Base-by-base conservation (phyloP, 495 filamentous ascomycete genomes). In the Delitschia confertaspora region DNA sequence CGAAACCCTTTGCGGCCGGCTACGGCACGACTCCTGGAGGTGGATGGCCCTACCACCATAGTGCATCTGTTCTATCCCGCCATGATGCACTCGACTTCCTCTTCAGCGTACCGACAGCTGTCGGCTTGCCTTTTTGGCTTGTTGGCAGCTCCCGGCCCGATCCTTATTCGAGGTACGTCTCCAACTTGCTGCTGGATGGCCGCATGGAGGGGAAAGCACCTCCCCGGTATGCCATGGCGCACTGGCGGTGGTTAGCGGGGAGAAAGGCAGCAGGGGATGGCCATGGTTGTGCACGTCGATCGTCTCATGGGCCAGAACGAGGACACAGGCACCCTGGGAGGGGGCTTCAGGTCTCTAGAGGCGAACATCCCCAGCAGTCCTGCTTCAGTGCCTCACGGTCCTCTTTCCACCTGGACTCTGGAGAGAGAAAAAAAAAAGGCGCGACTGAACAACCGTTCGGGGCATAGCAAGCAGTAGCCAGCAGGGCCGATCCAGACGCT, bases 261-360 rank as follows among this genome's bases (percentile, higher is more conserved):
- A 24, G 13, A 24, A 24, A 26, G 37, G 3, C 20, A 5, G 37
- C 37, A 40, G 20, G 22, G 37, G 20, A 8, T 7, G 6, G 32
- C 38, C 9, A 30, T 27, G 38, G 41, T 6, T 14, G 21, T 33
- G 16, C 41, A 42, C 48, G 41, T 17, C 36, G 48, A 46, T 51
- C 48, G 48, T 45, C 48, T 51, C 48, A 45, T 23, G 48, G 48
- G 48, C 48, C 42, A 51, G 48, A 46, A 47, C 45, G 37, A 23
- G 45, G 20, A 38, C 20, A 19, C 43, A 27, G 45, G 19, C 24
- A 33, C n/a, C 5, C 16, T 33, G 17, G 32, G 42, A n/a, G n/a
- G n/a, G n/a, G n/a, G n/a, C n/a, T n/a, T n/a, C n/a, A n/a, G n/a
- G n/a, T n/a, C n/a, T n/a, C 33, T 26, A 37, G 31, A 10, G 47